Percentiles rank a stretch among this genome's conserved stretches.
These are phyloP conservation scores for Ceratobasidium sp. DNA, from an alignment of 1,284 basidiomycete genomes.

Conservation along the genomic window DNA sequence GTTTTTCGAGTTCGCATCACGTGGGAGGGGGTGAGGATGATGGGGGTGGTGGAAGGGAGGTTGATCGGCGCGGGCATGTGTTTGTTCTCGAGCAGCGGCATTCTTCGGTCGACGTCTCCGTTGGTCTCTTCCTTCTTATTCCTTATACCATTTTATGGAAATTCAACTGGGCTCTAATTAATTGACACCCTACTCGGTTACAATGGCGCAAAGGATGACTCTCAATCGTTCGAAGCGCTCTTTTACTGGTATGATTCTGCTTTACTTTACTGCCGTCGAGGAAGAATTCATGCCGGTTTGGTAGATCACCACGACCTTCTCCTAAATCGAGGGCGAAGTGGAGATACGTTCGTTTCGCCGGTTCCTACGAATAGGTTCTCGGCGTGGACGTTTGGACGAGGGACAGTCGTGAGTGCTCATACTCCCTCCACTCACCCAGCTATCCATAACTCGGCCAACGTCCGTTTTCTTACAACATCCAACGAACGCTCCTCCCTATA, in stretches of 20 bases:
- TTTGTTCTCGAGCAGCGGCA: not conserved
- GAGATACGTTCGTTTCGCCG: constrained; percentile 28
- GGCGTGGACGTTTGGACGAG: constrained; percentile 69
- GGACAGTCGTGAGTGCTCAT: constrained; percentile 61
- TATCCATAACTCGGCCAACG: constrained; percentile 44
- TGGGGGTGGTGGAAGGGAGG: not conserved
- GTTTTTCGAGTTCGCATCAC: too few species aligned
- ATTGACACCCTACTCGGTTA: not conserved
- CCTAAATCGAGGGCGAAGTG: constrained; percentile 22
- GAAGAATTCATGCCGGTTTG: not conserved
- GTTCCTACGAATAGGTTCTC: constrained; percentile 29
- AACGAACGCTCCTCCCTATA: constrained; percentile 48
- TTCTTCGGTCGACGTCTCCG: not conserved
- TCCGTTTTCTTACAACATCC: not conserved
- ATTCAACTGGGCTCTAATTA: not conserved
- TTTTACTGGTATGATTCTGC: constrained; percentile 5
- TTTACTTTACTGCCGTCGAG: not conserved
- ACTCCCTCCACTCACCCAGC: too few species aligned
- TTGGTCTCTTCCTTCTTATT: not conserved
- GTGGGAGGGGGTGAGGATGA: not conserved
- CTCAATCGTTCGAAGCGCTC: constrained; percentile 8
- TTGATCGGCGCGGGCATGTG: constrained; percentile 8
- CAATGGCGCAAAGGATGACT: constrained; percentile 7
- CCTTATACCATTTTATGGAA: not conserved
- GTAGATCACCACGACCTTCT: constrained; percentile 28